Conservation (phyloP, 352 stramenopile genomes). For the Saprolegnia parasitica region DNA sequence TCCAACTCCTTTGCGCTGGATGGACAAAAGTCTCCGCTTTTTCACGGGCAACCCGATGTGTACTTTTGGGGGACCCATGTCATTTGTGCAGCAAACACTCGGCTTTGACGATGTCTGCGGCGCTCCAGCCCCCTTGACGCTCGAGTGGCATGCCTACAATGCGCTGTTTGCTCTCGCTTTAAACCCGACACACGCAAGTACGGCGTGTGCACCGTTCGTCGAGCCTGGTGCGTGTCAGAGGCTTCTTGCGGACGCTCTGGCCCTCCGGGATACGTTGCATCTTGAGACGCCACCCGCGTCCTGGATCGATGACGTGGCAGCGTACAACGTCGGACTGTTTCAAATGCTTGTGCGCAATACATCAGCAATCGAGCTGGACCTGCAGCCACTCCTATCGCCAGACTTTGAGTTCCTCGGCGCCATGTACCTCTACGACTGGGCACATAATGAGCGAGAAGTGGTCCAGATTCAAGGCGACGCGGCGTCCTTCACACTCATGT, state of each 20-base stretch:
- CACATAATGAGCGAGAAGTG: not conserved
- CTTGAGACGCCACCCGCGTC: not conserved
- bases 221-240: not conserved
- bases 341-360: not conserved
- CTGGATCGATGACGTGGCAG: constrained; percentile 3
- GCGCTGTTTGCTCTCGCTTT: not conserved
- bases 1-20: not conserved
- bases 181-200: not conserved
- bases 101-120: constrained; percentile 4
- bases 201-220: not conserved
- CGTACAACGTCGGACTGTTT: constrained; percentile 1
- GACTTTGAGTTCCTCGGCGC: not conserved
- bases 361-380: not conserved
- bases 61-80: not conserved
- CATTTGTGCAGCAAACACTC: not conserved
- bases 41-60: not conserved
- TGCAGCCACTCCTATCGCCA: not conserved
- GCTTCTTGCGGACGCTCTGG: not conserved
- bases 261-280: not conserved
- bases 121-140: not conserved
- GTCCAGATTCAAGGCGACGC: not conserved
- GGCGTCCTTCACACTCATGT: not conserved
- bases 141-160: not conserved
- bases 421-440: constrained; percentile 8
- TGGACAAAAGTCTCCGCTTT: not conserved